Conservation (phyloP, 345 rosid species). For the Lepidium aucheri region DNA sequence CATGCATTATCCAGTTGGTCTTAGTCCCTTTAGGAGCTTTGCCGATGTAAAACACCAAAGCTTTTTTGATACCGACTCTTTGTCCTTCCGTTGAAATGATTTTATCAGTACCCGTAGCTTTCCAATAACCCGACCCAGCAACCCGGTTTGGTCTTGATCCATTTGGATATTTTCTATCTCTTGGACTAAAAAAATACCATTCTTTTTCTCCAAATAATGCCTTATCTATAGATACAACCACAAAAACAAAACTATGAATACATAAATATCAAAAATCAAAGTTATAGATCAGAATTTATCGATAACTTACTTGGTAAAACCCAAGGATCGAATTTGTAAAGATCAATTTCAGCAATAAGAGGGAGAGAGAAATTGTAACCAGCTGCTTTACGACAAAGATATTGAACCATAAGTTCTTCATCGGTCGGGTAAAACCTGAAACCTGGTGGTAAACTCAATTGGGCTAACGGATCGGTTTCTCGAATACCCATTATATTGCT, state of each 20-base stretch:
- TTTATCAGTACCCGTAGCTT: slow-evolving; percentile 93
- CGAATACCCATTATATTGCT: slow-evolving; percentile 75
- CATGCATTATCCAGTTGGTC: slow-evolving; percentile 99
- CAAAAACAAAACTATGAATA: background rate
- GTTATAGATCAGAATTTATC: too few relatives aligned
- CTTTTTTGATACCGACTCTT: slow-evolving; percentile 83
- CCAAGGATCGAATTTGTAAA: slow-evolving; percentile 96
- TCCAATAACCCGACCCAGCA: slow-evolving; percentile 93
- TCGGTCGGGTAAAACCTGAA: slow-evolving; percentile 92
- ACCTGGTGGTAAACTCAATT: slow-evolving; percentile 90
- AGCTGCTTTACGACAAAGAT: slow-evolving; percentile 74
- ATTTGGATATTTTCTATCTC: slow-evolving; percentile 88
- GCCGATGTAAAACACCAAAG: slow-evolving; percentile 84
- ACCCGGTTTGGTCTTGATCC: slow-evolving; percentile 92
- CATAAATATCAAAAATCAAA: background rate
- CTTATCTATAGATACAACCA: slow-evolving; percentile 43
- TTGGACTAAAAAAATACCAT: slow-evolving; percentile 91
- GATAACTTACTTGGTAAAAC: slow-evolving; percentile 53
- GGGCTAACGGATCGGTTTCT: slow-evolving; percentile 63
- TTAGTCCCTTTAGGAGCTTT: slow-evolving; percentile 95
- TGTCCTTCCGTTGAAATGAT: slow-evolving; percentile 61
- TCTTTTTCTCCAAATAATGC: slow-evolving; percentile 90
- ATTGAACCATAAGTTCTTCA: slow-evolving; percentile 87
- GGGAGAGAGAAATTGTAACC: slow-evolving; percentile 57
- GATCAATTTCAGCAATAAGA: slow-evolving; percentile 78